Conservation (phyloP, 1,284 basidiomycete species). For the Fomitiporia mediterranea region DNA sequence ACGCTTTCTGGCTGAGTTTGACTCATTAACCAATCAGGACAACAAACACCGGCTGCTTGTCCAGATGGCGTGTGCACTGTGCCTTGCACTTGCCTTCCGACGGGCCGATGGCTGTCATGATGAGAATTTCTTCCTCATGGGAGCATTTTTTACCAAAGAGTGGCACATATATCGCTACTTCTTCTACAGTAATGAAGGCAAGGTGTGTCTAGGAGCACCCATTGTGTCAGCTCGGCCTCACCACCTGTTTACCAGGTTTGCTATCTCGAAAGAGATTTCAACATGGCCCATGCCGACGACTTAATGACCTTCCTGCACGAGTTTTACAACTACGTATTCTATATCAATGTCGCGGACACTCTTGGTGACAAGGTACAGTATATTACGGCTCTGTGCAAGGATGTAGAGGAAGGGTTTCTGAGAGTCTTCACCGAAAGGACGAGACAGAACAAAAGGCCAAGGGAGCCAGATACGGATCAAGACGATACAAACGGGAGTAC, state of each 20-base stretch:
- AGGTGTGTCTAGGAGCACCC: no score
- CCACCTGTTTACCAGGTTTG: no score
- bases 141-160: neutral
- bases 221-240: no score
- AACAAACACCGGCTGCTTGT: neutral
- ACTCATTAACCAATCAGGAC: neutral
- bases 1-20: neutral
- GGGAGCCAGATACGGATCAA: neutral
- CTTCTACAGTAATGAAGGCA: neutral
- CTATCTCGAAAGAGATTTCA: no score
- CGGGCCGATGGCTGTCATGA: neutral
- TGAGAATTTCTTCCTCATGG: neutral
- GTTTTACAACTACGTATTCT: neutral
- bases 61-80: neutral
- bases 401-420: neutral
- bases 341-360: neutral
- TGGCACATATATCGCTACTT: neutral
- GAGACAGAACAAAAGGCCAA: neutral
- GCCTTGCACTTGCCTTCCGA: neutral
- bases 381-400: neutral
- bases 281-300: no score
- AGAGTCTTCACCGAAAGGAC: neutral
- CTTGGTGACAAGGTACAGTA: neutral
- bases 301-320: neutral
- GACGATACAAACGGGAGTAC: no score